Percentiles rank a stretch among this genome's conserved stretches.
Evolutionary conservation across 768 basidiomycete species (phyloP).

Genomic region (Pisolithus sp.): DNA sequence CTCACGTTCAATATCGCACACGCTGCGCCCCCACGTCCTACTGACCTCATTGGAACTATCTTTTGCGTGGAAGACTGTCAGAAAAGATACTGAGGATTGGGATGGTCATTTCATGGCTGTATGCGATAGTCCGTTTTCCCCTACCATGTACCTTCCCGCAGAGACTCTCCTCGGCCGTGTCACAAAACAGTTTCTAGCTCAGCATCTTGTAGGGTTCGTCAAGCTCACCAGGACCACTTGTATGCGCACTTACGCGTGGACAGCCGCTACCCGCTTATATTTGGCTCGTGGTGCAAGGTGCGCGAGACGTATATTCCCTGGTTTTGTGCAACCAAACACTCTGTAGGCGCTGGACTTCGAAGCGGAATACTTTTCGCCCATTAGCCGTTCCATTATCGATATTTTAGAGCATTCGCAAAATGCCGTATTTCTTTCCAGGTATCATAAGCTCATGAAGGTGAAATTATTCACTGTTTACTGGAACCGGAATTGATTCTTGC

Average conservation of each 20-base stretch:
- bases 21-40: constrained; percentile 22
- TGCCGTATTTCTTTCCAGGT: constrained; percentile 38
- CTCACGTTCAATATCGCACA: constrained; percentile 28
- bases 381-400: constrained; percentile 43
- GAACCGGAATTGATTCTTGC: constrained; percentile 5
- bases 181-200: constrained; percentile 46
- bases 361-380: constrained; percentile 37
- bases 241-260: constrained; percentile 6
- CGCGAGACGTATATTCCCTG: constrained; percentile 10
- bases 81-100: constrained; percentile 6
- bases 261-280: constrained; percentile 75
- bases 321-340: background rate
- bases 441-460: constrained; percentile 45
- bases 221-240: constrained; percentile 2
- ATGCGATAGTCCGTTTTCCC: constrained; percentile 44
- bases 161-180: constrained; percentile 46
- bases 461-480: background rate
- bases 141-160: constrained; percentile 50
- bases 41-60: constrained; percentile 35
- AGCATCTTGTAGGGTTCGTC: constrained; percentile 54
- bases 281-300: constrained; percentile 64
- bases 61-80: constrained; percentile 33
- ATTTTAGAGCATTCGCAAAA: constrained; percentile 51
- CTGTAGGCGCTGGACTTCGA: constrained; percentile 55
- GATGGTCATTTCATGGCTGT: constrained; percentile 28